Evolutionary conservation across 768 basidiomycete species (phyloP).

Genomic region (Rhodotorula toruloides): DNA sequence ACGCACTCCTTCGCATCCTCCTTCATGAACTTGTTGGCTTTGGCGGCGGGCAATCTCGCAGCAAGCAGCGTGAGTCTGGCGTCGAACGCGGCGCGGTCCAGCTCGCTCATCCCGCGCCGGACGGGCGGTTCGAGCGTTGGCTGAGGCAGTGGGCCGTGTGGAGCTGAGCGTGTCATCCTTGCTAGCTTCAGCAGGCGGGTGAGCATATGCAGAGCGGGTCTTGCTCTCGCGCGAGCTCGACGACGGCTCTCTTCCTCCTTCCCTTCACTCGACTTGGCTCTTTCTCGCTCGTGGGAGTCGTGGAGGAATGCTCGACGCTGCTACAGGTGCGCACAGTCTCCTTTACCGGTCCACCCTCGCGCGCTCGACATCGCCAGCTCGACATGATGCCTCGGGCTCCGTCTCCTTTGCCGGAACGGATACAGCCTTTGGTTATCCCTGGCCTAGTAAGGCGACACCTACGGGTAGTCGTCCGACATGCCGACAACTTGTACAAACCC

Average conservation of each 20-base stretch:
- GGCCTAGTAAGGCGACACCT: conserved; percentile 25
- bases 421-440: conserved; percentile 37
- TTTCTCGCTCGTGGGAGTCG: not conserved
- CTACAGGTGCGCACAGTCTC: not conserved
- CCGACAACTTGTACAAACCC: conserved; percentile 35
- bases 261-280: not conserved
- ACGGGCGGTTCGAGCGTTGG: conserved; percentile 28
- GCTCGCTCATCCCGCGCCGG: conserved; percentile 28
- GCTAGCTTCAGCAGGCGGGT: not conserved
- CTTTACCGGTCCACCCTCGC: no score
- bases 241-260: not conserved
- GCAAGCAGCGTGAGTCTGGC: conserved; percentile 28
- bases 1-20: conserved; percentile 35
- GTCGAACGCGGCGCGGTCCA: conserved; percentile 33
- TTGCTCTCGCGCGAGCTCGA: no score
- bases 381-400: conserved; percentile 28
- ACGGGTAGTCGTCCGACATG: conserved; percentile 20
- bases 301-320: not conserved
- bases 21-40: conserved; percentile 27
- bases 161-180: not conserved
- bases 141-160: not conserved
- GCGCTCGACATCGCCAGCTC: not conserved
- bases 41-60: conserved; percentile 25
- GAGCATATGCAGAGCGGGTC: not conserved
- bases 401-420: conserved; percentile 21